Percentiles rank a stretch among this genome's conserved stretches.
Evolutionary conservation across 306 rosid species (phyloP).

Genomic region (Hylodesmum podocarpum): DNA sequence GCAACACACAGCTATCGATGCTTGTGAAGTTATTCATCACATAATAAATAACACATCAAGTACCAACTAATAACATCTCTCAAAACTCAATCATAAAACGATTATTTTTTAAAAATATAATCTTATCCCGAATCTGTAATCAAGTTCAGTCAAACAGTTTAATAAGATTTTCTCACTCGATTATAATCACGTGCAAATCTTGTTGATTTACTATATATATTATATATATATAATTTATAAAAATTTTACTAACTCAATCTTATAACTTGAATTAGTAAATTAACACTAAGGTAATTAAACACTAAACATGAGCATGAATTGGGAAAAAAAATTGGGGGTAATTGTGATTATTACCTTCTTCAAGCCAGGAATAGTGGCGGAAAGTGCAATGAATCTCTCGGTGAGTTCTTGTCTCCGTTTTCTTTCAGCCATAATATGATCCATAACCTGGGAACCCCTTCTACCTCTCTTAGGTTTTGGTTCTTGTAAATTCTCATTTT

Average conservation of each 20-base stretch:
- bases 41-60: not conserved
- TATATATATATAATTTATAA: no score
- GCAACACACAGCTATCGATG: not conserved
- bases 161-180: no score
- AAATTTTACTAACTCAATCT: no score
- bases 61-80: not conserved
- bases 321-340: not conserved
- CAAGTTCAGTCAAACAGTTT: no score
- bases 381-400: conserved; percentile 35
- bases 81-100: not conserved
- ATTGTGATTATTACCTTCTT: conserved; percentile 31
- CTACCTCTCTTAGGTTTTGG: not conserved
- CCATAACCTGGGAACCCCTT: conserved; percentile 6
- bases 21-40: not conserved
- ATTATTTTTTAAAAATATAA: not conserved
- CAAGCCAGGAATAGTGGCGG: conserved; percentile 40
- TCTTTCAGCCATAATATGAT: conserved; percentile 39
- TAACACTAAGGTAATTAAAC: no score
- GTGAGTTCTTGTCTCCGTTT: conserved; percentile 34
- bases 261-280: no score
- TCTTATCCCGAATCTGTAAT: no score
- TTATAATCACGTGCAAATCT: no score
- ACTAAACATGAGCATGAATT: not conserved
- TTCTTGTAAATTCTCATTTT: not conserved
- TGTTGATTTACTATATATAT: no score